Conservation (phyloP, 352 stramenopile genomes). For the Globisporangium splendens region DNA sequence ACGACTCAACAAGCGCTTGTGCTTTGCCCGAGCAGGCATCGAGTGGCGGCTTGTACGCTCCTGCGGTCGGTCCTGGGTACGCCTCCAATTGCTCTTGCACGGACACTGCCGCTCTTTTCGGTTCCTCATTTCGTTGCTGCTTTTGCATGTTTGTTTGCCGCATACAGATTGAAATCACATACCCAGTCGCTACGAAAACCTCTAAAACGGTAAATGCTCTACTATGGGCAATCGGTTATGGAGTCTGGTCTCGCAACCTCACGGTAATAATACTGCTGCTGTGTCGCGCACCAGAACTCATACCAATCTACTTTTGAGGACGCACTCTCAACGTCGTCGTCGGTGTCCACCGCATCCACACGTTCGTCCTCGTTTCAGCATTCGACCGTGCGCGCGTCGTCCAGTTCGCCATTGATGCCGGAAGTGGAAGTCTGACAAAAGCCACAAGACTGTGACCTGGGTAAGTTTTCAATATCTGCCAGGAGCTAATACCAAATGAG, state of each 20-base stretch:
- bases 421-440: not conserved
- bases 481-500: too few species aligned
- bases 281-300: not conserved
- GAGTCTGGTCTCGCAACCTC: too few species aligned
- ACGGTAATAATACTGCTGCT: not conserved
- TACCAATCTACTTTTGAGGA: not conserved
- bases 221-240: too few species aligned
- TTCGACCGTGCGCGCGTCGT: not conserved
- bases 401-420: not conserved
- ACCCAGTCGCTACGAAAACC: constrained; percentile 33
- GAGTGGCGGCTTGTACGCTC: constrained; percentile 57
- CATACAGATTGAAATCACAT: constrained; percentile 58
- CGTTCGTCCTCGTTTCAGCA: not conserved
- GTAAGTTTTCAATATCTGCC: too few species aligned
- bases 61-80: constrained; percentile 60
- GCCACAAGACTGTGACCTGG: too few species aligned
- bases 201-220: not conserved
- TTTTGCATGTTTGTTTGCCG: not conserved
- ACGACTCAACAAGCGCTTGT: constrained; percentile 61
- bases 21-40: constrained; percentile 50
- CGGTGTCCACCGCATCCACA: not conserved
- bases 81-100: not conserved
- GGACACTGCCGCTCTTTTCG: not conserved
- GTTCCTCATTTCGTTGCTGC: not conserved
- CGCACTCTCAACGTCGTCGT: not conserved